These are phyloP conservation scores for Trypanosoma mega DNA, from an alignment of 208 protist species.

Conservation along the genomic window DNA sequence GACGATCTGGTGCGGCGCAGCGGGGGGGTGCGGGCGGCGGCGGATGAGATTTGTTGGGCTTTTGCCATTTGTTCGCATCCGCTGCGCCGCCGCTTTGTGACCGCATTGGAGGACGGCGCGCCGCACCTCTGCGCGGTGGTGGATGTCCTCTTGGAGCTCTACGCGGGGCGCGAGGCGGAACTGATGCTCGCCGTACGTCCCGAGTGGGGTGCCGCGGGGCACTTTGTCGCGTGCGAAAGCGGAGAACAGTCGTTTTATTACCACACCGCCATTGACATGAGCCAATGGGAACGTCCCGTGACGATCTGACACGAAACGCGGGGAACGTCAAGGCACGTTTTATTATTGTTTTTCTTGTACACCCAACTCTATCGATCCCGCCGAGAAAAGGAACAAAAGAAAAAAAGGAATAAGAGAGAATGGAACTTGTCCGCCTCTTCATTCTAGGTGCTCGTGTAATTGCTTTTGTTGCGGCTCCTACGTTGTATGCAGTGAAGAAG, in stretches of 20 bases:
- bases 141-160: slow-evolving; percentile 26
- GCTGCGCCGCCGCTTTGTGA: slow-evolving; percentile 16
- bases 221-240: slow-evolving; percentile 3
- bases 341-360: no score
- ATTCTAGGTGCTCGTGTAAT: not conserved
- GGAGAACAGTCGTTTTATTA: slow-evolving; percentile 21
- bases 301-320: not conserved
- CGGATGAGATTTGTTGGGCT: slow-evolving; percentile 21
- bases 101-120: slow-evolving; percentile 8
- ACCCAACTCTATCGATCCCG: no score
- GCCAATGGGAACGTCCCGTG: slow-evolving; percentile 20
- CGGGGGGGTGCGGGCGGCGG: slow-evolving; percentile 10
- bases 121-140: slow-evolving; percentile 26
- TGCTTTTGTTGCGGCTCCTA: not conserved
- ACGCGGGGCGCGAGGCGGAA: slow-evolving; percentile 23
- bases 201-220: not conserved
- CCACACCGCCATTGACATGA: slow-evolving; percentile 18
- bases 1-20: slow-evolving; percentile 10
- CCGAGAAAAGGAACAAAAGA: no score
- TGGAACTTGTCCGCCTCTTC: no score
- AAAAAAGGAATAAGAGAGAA: no score
- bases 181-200: slow-evolving; percentile 18
- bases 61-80: slow-evolving; percentile 18
- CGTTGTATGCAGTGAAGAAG: no score
- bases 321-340: no score